phyloP scores from a whole-genome alignment of 805 yeast species.

The Wickerhamomyces strasburgensis region DNA sequence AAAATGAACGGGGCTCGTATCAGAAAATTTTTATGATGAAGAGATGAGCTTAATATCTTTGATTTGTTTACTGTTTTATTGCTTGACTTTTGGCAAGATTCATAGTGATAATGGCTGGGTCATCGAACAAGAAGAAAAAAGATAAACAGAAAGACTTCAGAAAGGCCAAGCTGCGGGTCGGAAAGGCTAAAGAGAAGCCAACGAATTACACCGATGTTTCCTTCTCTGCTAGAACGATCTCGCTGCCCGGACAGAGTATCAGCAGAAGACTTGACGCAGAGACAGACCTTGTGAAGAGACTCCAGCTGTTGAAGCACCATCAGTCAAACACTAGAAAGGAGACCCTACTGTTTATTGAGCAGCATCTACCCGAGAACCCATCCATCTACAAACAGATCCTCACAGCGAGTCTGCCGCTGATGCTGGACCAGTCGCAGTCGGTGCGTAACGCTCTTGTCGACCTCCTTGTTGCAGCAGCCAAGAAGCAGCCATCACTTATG shows the following conservation, averaged over 20 bases:
- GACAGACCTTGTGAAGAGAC: conserved; percentile 49
- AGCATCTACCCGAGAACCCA: conserved; percentile 47
- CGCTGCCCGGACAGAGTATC: conserved; percentile 35
- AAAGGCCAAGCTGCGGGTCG: conserved; percentile 81
- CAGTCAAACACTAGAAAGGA: conserved; percentile 67
- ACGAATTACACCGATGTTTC: conserved; percentile 82
- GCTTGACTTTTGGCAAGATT: no score
- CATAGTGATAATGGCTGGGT: conserved; percentile 10
- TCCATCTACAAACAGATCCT: conserved; percentile 54
- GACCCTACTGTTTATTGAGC: conserved; percentile 50
- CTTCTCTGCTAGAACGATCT: conserved; percentile 59
- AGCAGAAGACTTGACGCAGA: conserved; percentile 26
- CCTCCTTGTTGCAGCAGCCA: conserved; percentile 43
- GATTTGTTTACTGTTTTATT: no score
- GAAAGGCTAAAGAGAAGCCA: conserved; percentile 69
- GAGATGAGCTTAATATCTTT: no score
- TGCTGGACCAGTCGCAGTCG: conserved; percentile 51
- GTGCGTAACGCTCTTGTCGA: conserved; percentile 57
- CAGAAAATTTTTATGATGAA: no score
- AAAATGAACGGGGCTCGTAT: no score
- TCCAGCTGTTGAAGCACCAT: conserved; percentile 73
- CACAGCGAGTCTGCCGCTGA: conserved; percentile 51
- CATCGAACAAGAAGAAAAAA: conserved; percentile 36
- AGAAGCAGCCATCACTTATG: conserved; percentile 48
- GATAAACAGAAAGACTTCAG: conserved; percentile 29